phyloP scores from a whole-genome alignment of 2,329 filamentous ascomycete species.

The Chrysosporium queenslandicum region DNA sequence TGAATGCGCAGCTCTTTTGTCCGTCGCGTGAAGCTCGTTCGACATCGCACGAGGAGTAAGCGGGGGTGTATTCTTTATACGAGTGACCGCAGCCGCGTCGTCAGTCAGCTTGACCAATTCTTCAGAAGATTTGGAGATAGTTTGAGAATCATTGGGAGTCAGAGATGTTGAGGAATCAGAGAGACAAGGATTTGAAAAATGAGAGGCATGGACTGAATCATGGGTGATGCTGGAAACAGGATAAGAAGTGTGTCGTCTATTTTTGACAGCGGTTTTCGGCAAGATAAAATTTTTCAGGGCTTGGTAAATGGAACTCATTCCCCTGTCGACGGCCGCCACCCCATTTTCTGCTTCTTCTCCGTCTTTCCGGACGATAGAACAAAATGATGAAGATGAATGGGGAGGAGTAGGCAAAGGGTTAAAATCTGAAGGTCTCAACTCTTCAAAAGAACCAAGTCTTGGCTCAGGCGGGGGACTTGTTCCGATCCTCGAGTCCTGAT shows the following conservation, averaged over 20 bases:
- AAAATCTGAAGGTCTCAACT: conserved; percentile 26
- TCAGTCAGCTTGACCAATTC: conserved; percentile 65
- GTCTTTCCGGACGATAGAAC: conserved; percentile 37
- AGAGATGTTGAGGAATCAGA: conserved; percentile 44
- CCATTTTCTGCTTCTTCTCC: conserved; percentile 34
- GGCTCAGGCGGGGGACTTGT: conserved; percentile 22
- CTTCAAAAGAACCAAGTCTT: conserved; percentile 18
- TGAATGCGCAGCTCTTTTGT: conserved; percentile 20
- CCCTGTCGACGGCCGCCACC: conserved; percentile 30
- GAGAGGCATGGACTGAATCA: conserved; percentile 54
- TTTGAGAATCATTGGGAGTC: conserved; percentile 34
- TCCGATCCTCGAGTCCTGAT: conserved; percentile 25
- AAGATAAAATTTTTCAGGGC: conserved; percentile 39
- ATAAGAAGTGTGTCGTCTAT: conserved; percentile 39
- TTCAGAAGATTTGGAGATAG: conserved; percentile 36
- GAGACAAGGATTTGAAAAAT: conserved; percentile 59
- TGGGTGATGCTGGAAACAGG: conserved; percentile 57
- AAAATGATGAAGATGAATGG: conserved; percentile 34
- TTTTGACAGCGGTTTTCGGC: conserved; percentile 28
- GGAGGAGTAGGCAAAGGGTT: conserved; percentile 37
- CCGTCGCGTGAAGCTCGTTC: conserved; percentile 41
- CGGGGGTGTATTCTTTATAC: conserved; percentile 79
- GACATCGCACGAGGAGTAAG: conserved; percentile 85
- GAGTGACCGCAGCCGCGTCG: conserved; percentile 50
- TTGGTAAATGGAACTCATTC: conserved; percentile 35